Base-by-base conservation (phyloP, 2,329 filamentous ascomycete species). In the Alternaria novae-zelandiae region DNA sequence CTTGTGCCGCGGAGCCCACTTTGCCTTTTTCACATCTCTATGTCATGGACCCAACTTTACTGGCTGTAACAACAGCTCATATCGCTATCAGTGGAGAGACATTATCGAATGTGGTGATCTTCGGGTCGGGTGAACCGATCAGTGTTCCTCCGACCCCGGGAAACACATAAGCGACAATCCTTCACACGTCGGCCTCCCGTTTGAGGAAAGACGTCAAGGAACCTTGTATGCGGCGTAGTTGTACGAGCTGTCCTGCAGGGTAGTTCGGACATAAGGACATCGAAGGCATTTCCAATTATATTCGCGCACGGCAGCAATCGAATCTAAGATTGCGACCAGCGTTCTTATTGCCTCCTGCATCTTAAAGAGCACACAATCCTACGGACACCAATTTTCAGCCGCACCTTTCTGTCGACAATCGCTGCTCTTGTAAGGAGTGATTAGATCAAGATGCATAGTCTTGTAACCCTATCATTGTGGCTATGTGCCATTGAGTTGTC, bases 41-140 rank as follows among this genome's bases (percentile, higher is more conserved):
- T 36, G 20, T 15, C 28, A 10, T 8, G 28, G 10, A 9, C 32
- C 13, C 5, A 15, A 11, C 32, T 32, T 36, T 13, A 32, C 9
- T 36, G 49, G 28, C 2, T 21, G 11, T 51, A 10, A 20, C 12
- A 20, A 21, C 49, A 51, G 20, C 30, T 5, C 49, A 32, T 51
- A 13, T 30, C 17, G 17, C 49, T 32, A 4, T 20, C 20, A 36
- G 13, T 36, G 49, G 17, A 17, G 28, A 15, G 9, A 23, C 21
- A 15, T 41, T 44, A 46, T 63, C 12, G 49, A 50, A 25, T 49
- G 49, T 49, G 58, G 60, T 28, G 60, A 41, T 23, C 53, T 56
- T 47, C 61, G 56, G 50, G 56, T 44, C 28, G 56, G 23, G 11
- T 43, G 60, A 32, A 64, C 45, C 44, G 12, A 45, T 8, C 11